Base-by-base conservation (phyloP, 306 rosid species). In the Alnus glutinosa region DNA sequence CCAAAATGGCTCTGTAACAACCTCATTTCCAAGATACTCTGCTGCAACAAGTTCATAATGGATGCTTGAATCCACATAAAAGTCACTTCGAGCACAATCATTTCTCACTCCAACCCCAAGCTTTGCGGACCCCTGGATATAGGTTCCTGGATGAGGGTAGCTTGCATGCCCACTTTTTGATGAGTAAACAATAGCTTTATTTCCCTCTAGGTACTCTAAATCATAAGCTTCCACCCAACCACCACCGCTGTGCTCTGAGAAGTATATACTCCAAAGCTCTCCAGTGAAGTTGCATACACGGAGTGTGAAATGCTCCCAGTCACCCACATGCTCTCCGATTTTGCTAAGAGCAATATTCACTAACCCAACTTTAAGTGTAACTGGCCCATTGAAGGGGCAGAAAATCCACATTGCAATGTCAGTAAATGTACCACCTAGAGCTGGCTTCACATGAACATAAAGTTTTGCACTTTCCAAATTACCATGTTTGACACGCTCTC, bases 351-450 rank as follows among this genome's bases (percentile, higher is more conserved):
- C 52, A 13, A 85, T 79, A 72, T 80, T 88, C 78, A 76, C 47
- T 11, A 82, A 36, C 71, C 97, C 97, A 55, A 90, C 23, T 80
- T 92, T 95, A 64, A 95, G 81, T n/a, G 92, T 91, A 70, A 89
- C 89, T 2, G 98, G 92, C 52, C 98, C 97, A 80, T 95, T 95
- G 86, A 92, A 92, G 73, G 98, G 98, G 76, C 91, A 95, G 79
- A 95, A 95, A 4, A 95, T 86, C 97, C 98, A 95, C 97, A 95
- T 89, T 59, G 55, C 93, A 78, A 95, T 85, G 86, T 95, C 98
- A 1, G 97, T 89, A 74, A 88, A 95, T 62, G 89, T 87, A 50
- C 98, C 97, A 19, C 97, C 97, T 46, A 95, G 76, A 51, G 98
- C 97, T 14, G 96, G 97, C 77, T 95, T 92, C 75, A 84, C 97